Base-by-base conservation (phyloP, 2,329 filamentous ascomycete species). In the Ophiocordyceps sinensis region DNA sequence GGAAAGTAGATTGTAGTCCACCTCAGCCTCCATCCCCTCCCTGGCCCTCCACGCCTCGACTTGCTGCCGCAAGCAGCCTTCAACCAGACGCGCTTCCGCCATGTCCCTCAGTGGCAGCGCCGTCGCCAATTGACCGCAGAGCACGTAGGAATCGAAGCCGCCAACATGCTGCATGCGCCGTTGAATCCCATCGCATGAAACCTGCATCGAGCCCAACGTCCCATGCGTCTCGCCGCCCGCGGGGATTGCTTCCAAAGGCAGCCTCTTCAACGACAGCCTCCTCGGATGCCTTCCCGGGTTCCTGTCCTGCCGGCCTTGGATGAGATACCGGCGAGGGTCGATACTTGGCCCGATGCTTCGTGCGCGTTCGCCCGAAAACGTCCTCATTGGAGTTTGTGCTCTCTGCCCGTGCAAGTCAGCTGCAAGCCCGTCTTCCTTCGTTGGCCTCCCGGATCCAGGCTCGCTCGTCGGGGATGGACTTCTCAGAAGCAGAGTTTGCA, bases 241-340 rank as follows among this genome's bases (percentile, higher is more conserved):
- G 17, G 55, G 45, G n/a, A 51, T 50, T 23, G 36, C 48, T 44
- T 56, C 56, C 8, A 59, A 43, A 9, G 53, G 51, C 29, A 56
- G 45, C 30, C 39, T 48, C 17, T 39, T 47, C 5, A 52, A 53
- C 13, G 44, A 45, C 14, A 51, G 23, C 15, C 52, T 44, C 43
- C 49, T 53, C 29, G 41, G 36, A 28, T 45, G 47, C 23, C 23
- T 9, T 26, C 23, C 23, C 3, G 23, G 23, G 17, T 47, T 48
- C 17, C 42, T 28, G 45, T 41, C 26, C 38, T 46, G 43, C 28
- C 47, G 42, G 37, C 50, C 30, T 21, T 44, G 46, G 15, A 55
- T 50, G 9, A 50, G 43, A 41, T 50, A 46, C 5, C 38, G 41
- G n/a, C 47, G 45, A 31, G 49, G 42, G 26, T 54, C 50, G 31